phyloP scores from a whole-genome alignment of 2,329 filamentous ascomycete genomes.

The Penicillium griseofulvum region DNA sequence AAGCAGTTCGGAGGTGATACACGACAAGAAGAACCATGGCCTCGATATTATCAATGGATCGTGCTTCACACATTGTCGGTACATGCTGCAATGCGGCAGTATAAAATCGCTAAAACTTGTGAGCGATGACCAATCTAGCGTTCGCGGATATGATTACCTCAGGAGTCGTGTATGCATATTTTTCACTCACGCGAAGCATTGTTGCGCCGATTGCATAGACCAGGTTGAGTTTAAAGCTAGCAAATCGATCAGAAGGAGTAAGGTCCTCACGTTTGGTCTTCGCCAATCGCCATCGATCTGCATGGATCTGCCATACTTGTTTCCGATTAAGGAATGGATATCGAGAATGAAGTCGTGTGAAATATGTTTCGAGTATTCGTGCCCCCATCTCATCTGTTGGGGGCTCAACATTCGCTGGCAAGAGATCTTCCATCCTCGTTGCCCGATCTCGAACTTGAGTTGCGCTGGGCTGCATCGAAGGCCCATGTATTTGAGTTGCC shows the following conservation, averaged over 20 bases:
- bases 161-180: slow-evolving; percentile 43
- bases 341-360: slow-evolving; percentile 47
- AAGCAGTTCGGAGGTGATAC: slow-evolving; percentile 52
- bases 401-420: slow-evolving; percentile 46
- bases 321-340: slow-evolving; percentile 52
- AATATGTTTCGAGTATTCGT: slow-evolving; percentile 47
- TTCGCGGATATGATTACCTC: slow-evolving; percentile 34
- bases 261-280: slow-evolving; percentile 38
- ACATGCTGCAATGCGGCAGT: slow-evolving; percentile 51
- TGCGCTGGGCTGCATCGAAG: slow-evolving; percentile 16
- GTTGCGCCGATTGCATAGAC: slow-evolving; percentile 54
- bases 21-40: slow-evolving; percentile 53
- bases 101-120: slow-evolving; percentile 46
- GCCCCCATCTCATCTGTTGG: slow-evolving; percentile 48
- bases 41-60: slow-evolving; percentile 53
- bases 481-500: neutral
- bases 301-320: slow-evolving; percentile 48
- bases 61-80: slow-evolving; percentile 49
- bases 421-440: slow-evolving; percentile 34
- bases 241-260: slow-evolving; percentile 41
- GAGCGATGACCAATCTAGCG: neutral
- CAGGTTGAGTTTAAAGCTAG: slow-evolving; percentile 53
- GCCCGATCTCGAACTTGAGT: slow-evolving; percentile 28
- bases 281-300: slow-evolving; percentile 39
- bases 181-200: slow-evolving; percentile 49